These are phyloP conservation scores for Echria macrotheca DNA, from an alignment of 495 filamentous ascomycete genomes.

Conservation along the genomic window DNA sequence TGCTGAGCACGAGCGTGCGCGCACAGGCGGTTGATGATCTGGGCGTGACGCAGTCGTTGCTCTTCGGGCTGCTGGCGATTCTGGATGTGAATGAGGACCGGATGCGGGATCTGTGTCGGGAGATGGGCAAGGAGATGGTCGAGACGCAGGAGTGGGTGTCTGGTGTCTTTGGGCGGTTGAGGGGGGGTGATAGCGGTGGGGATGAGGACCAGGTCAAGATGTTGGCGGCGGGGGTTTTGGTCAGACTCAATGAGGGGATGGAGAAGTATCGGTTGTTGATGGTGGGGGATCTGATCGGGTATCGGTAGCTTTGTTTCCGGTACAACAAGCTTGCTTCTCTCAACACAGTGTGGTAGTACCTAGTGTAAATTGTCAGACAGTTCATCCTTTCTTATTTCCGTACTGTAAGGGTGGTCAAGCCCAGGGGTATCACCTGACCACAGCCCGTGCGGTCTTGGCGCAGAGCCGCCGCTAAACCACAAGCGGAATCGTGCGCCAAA, in stretches of 20 bases:
- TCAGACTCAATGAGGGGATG: constrained; percentile 70
- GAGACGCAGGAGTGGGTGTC: constrained; percentile 49
- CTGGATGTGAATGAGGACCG: constrained; percentile 81
- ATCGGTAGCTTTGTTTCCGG: no score
- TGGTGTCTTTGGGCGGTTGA: constrained; percentile 34
- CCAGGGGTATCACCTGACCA: constrained; percentile 24
- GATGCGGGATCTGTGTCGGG: constrained; percentile 64
- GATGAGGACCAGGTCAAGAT: constrained; percentile 60
- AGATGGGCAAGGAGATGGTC: constrained; percentile 50
- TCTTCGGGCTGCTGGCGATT: constrained; percentile 74
- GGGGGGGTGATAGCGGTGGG: constrained; percentile 41
- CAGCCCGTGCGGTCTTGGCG: constrained; percentile 25
- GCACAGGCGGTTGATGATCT: constrained; percentile 50
- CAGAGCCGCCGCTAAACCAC: not conserved
- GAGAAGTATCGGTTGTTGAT: constrained; percentile 71
- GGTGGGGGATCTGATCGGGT: constrained; percentile 54
- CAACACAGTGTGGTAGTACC: no score
- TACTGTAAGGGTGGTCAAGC: constrained; percentile 10
- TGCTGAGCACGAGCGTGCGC: constrained; percentile 41
- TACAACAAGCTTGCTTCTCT: no score
- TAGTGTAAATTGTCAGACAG: no score
- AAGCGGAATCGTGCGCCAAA: constrained; percentile 1
- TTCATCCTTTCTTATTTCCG: no score
- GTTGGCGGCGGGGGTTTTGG: constrained; percentile 77
- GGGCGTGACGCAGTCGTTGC: constrained; percentile 61